phyloP scores from a whole-genome alignment of 768 basidiomycete species.

The Suillus variegatus region DNA sequence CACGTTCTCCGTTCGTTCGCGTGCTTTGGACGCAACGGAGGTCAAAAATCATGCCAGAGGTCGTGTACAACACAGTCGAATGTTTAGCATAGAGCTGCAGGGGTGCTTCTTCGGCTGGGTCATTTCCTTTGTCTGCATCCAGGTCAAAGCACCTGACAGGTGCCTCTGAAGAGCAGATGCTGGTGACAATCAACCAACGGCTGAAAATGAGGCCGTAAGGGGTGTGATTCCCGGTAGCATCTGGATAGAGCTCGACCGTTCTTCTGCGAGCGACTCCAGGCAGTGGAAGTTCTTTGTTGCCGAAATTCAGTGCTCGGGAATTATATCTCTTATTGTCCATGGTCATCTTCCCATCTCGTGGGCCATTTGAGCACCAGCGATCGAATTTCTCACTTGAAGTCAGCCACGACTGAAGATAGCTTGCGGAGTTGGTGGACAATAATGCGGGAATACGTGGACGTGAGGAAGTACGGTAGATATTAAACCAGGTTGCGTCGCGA shows the following conservation, averaged over 20 bases:
- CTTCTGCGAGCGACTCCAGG: conserved; percentile 8
- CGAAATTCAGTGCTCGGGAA: neutral
- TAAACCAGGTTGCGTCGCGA: neutral
- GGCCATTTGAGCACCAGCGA: conserved; percentile 7
- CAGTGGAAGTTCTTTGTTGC: conserved; percentile 1
- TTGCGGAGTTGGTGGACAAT: neutral
- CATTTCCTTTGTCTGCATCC: conserved; percentile 4
- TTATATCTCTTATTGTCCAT: conserved; percentile 1
- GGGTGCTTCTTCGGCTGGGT: neutral
- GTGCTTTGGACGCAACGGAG: conserved; percentile 7
- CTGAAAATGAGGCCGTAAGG: conserved; percentile 7
- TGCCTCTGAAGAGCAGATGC: conserved; percentile 7
- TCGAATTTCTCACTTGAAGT: conserved; percentile 7
- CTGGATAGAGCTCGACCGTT: conserved; percentile 6
- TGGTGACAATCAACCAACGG: conserved; percentile 7
- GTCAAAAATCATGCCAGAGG: conserved; percentile 8
- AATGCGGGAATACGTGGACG: conserved; percentile 3
- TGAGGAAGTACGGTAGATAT: neutral
- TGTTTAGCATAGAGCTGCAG: conserved; percentile 7
- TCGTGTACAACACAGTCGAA: conserved; percentile 7
- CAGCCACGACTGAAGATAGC: conserved; percentile 3
- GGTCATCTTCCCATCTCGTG: conserved; percentile 1
- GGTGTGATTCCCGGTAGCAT: conserved; percentile 4
- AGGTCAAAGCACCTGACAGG: conserved; percentile 7
- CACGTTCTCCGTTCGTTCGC: conserved; percentile 3